Percentiles rank a stretch among this genome's conserved stretches.
Conservation (phyloP, 345 rosid species). For the Camelina hispida region DNA sequence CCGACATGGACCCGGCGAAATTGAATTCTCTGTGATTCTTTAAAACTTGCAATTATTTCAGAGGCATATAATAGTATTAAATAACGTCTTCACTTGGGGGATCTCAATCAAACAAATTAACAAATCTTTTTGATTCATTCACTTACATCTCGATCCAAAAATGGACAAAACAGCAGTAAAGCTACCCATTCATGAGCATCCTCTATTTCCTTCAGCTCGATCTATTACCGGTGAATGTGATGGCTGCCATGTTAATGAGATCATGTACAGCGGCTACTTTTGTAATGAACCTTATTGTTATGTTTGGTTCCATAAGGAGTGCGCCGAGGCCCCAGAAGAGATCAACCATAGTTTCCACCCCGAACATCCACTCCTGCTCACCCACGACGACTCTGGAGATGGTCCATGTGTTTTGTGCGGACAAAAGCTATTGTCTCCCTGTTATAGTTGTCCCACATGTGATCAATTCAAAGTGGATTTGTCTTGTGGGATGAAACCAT, state of each 20-base stretch:
- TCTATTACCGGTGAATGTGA: fast-evolving
- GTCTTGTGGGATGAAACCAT: conserved; percentile 20
- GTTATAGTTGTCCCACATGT: conserved; percentile 3
- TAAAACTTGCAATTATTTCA: too few relatives aligned
- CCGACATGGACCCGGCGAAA: too few relatives aligned
- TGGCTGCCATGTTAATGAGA: neutral
- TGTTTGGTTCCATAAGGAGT: conserved; percentile 4
- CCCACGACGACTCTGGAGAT: neutral
- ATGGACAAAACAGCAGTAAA: neutral
- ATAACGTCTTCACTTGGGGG: too few relatives aligned
- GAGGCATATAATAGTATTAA: too few relatives aligned
- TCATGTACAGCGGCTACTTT: neutral
- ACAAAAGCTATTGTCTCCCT: neutral
- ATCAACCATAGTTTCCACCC: conserved; percentile 18
- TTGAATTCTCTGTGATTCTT: too few relatives aligned
- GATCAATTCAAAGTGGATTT: neutral
- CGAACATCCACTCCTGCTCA: conserved; percentile 23
- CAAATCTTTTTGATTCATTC: neutral
- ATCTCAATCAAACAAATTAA: too few relatives aligned
- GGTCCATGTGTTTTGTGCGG: conserved; percentile 1
- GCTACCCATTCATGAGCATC: conserved; percentile 8
- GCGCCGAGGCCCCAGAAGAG: conserved; percentile 14
- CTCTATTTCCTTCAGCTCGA: neutral
- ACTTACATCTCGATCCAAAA: neutral
- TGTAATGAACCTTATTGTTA: neutral